Base-by-base conservation (phyloP, 495 filamentous ascomycete genomes). In the Aspergillus sclerotiicarbonarius region DNA sequence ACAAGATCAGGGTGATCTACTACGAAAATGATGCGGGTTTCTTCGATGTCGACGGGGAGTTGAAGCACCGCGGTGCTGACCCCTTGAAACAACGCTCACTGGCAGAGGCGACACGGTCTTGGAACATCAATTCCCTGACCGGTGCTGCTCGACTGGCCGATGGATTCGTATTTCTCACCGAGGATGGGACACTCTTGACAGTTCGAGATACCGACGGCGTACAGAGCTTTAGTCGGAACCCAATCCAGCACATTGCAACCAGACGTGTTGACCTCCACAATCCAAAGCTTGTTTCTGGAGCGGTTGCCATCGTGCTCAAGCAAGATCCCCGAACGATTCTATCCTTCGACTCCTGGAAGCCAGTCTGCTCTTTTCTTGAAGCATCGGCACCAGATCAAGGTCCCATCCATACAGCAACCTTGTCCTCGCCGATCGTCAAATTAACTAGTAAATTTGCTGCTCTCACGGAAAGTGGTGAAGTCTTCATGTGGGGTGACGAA, bases 331-430 rank as follows among this genome's bases (percentile, higher is more conserved):
- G 8, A 8, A 51, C 48, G 1, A 21, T 51, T 15, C 21, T 51
- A 8, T 51, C 48, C 3, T 51, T 31, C 15, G 48, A 51, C 31
- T 32, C 48, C 13, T 51, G 48, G 48, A 18, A 51, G 8, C 48
- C 21, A 20, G 3, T 32, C 8, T 33, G 48, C 15, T 31, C 20
- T 16, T 32, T 32, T 32, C 25, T 51, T 9, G 48, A 51, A 32
- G 0, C 21, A 8, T 16, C 48, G 21, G 29, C 1, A 31, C 21
- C 13, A 6, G 15, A 25, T 9, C 18, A 10, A 20, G 4, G 6
- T 33, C 48, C 25, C 1, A 15, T n/a, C 15, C 10, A 51, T 25
- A 32, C 20, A 1, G 48, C 25, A 18, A 51, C 21, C 29, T 51
- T 51, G 25, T 9, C 29, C 20, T 51, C 48, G 21, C 48, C 48